These are phyloP conservation scores for Aspergillus ochraceoroseus DNA, from an alignment of 2,329 filamentous ascomycete species.

Conservation along the genomic window DNA sequence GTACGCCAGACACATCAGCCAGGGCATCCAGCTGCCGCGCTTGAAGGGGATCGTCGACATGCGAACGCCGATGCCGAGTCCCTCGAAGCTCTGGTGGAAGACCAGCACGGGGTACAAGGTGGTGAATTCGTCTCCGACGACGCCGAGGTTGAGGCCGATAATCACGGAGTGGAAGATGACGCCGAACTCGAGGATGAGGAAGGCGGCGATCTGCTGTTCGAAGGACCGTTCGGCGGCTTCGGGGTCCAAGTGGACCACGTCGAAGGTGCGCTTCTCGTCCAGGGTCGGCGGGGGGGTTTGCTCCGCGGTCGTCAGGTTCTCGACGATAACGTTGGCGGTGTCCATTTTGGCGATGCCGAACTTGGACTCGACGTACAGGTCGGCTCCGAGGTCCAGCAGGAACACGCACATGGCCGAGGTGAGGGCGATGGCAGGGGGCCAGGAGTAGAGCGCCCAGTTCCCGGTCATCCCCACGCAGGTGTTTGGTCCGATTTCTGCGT, in stretches of 20 bases:
- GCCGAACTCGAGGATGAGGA: slow-evolving; percentile 53
- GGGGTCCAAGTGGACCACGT: background rate
- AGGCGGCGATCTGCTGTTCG: slow-evolving; percentile 38
- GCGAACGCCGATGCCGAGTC: slow-evolving; percentile 58
- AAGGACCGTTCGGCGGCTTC: slow-evolving; percentile 29
- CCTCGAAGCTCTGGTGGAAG: slow-evolving; percentile 62
- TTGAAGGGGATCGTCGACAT: slow-evolving; percentile 55
- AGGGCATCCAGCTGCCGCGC: slow-evolving; percentile 13
- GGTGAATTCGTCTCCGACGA: slow-evolving; percentile 54
- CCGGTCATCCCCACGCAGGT: slow-evolving; percentile 16
- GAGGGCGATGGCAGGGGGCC: slow-evolving; percentile 15
- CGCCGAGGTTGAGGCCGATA: slow-evolving; percentile 59
- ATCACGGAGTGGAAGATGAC: slow-evolving; percentile 62
- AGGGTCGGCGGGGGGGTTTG: too few species aligned
- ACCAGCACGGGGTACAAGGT: slow-evolving; percentile 57
- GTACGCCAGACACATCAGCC: slow-evolving; percentile 13
- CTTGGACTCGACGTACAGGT: slow-evolving; percentile 15
- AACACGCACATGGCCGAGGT: slow-evolving; percentile 13
- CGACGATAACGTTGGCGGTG: slow-evolving; percentile 12
- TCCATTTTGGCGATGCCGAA: slow-evolving; percentile 13
- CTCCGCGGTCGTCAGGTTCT: slow-evolving; percentile 4
- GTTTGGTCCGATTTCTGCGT: slow-evolving; percentile 14
- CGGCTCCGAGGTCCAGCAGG: slow-evolving; percentile 15
- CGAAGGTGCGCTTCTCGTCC: too few species aligned
- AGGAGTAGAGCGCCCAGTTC: slow-evolving; percentile 15